Base-by-base conservation (phyloP, 2,329 filamentous ascomycete genomes). In the Orbilia oligospora region DNA sequence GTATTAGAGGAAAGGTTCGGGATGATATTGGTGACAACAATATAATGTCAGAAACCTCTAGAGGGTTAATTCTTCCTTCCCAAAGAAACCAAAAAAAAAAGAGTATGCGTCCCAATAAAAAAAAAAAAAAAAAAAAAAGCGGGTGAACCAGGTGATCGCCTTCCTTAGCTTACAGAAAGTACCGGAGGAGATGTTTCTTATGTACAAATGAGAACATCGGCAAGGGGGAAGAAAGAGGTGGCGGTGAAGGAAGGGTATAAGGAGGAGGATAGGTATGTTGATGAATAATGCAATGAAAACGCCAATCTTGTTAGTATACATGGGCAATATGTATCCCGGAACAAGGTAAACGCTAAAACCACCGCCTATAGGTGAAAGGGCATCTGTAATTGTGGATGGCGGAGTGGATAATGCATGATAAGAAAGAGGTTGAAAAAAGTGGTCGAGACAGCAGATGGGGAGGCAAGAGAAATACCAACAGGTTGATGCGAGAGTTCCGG, bases 171-270 rank as follows among this genome's bases (percentile, higher is more conserved):
- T 76, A 70, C 72, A 76, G 24, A 20, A 20, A 46, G 58, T 72
- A 71, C 46, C 49, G 53, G 58, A 56, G 66, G 72, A 76, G 72
- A 75, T 76, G 66, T 76, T 76, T 76, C 72, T 76, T 76, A 76
- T 76, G 56, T 76, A 76, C 72, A 76, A 75, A 70, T 36, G 72
- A 41, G 38, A 70, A 76, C 65, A 24, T 61, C 66, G 64, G 33
- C 56, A 65, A 46, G 56, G 48, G 20, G 12, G 5, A 41, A 51
- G 41, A 55, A 12, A 16, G 14, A 55, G n/a, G 33, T 51, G 36
- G 8, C 3, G 12, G 36, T 38, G 36, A 9, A 22, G 64, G 48
- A 56, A 5, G 22, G 22, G 38, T 30, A 48, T 18, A 18, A 6
- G 30, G 53, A 48, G 66, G 41, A 56, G n/a, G 22, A 27, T 20